Evolutionary conservation across 768 basidiomycete species (phyloP), one percentile per base, ranked within the genome.

Genomic region (Lactarius hatsudake): DNA sequence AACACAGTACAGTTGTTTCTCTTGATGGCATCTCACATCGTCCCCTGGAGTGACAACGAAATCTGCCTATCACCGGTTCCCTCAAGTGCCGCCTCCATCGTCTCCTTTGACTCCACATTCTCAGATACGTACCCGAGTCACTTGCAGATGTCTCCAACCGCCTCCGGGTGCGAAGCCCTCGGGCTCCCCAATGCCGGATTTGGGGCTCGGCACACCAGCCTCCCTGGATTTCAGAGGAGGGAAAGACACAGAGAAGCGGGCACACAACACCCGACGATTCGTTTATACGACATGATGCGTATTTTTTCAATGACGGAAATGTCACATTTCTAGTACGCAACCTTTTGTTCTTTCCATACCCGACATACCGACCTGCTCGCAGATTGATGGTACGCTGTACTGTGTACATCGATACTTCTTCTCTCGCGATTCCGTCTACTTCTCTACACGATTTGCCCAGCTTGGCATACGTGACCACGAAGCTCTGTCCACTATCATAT

Each of bases 241-340:
- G 38, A 26, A 55, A 26, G 13, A 42, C 43, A 6, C 59, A 23
- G 9, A 10, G 28, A 9, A 48, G 38, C 12, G 30, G 23, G 34
- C 40, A 43, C 28, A 45, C 56, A 15, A 38, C 23, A 9, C 10
- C 32, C 10, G 62, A 60, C 5, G n/a, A 58, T 23, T 32, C 56
- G 5, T 67, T 69, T 36, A 17, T 32, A 20, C 63, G 63, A 26
- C 67, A 70, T 23, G 36, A 51, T 30, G 32, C 53, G n/a, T 70
- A 69, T 54, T 70, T 61, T 32, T 65, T 70, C 38, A 34, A 23
- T 0, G 69, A 68, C 28, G 67, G 69, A 10, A 70, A 68, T 18
- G 28, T 70, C 20, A 70, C 63, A 1, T 69, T 70, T 58, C 42
- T 70, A 10, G 69, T 70, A 4, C 5, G 60, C 51, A n/a, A 8